phyloP scores from a whole-genome alignment of 129 eudicot genomes.

The Flaveria brownii region DNA sequence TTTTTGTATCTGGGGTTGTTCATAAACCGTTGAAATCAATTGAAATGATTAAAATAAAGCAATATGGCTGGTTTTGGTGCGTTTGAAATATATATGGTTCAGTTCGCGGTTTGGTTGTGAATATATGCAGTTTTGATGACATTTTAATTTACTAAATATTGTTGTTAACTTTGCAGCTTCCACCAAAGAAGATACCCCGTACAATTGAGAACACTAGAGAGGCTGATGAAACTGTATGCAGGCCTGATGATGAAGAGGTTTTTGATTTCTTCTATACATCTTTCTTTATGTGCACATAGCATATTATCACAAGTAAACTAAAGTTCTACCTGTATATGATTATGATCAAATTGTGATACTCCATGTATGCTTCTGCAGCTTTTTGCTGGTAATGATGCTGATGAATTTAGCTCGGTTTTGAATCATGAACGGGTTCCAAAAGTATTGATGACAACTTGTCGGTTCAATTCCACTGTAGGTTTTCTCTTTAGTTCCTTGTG shows the following conservation, averaged over 20 bases:
- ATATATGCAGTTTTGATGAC: background rate
- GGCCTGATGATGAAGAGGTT: conserved; percentile 94
- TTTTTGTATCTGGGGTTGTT: background rate
- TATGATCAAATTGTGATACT: background rate
- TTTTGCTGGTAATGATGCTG: conserved; percentile 82
- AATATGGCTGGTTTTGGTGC: too few relatives aligned
- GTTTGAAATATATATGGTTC: too few relatives aligned
- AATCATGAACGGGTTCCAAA: conserved; percentile 53
- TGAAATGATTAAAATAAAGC: too few relatives aligned
- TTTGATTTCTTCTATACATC: background rate
- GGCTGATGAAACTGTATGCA: conserved; percentile 84
- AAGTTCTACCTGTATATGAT: background rate
- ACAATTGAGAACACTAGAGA: conserved; percentile 96
- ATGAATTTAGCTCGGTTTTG: conserved; percentile 76
- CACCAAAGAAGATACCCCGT: conserved; percentile 70
- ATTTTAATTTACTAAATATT: background rate
- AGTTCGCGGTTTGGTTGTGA: too few relatives aligned
- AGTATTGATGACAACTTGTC: conserved; percentile 84
- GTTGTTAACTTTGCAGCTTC: conserved; percentile 48
- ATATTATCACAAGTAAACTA: background rate
- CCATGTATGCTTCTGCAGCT: conserved; percentile 47
- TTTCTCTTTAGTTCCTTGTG: background rate
- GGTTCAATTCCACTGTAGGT: conserved; percentile 82
- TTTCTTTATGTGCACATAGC: background rate
- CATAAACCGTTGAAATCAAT: background rate